Conservation (phyloP, 805 yeast species). For the Candida qinlingensis region DNA sequence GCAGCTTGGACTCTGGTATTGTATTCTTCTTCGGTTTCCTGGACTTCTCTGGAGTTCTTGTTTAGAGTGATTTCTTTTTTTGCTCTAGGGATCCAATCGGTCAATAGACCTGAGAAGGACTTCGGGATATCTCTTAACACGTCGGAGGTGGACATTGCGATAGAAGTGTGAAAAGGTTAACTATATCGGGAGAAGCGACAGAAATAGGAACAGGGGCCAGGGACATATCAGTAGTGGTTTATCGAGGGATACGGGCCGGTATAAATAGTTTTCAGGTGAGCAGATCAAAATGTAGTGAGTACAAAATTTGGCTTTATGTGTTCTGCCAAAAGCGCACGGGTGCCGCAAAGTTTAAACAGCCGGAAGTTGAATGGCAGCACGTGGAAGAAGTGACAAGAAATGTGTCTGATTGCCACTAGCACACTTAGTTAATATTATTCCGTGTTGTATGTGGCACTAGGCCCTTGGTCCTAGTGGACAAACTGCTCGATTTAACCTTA, state of each 20-base stretch:
- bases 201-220: background rate
- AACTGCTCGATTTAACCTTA: too few relatives aligned
- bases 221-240: too few relatives aligned
- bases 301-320: background rate
- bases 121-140: constrained; percentile 45
- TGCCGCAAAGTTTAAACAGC: background rate
- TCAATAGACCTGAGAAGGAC: constrained; percentile 30
- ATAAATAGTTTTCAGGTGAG: background rate
- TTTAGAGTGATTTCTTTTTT: constrained; percentile 38
- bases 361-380: background rate
- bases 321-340: background rate
- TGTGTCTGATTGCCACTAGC: background rate
- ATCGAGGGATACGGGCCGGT: background rate
- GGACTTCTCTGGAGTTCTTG: constrained; percentile 24
- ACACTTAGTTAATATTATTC: too few relatives aligned
- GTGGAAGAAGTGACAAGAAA: background rate
- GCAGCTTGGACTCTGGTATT: constrained; percentile 15
- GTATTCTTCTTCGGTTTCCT: constrained; percentile 25
- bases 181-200: background rate
- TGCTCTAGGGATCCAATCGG: constrained; percentile 39
- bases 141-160: constrained; percentile 3
- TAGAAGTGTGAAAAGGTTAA: background rate
- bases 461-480: too few relatives aligned
- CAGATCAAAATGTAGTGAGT: background rate
- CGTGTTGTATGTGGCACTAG: too few relatives aligned